phyloP scores from a whole-genome alignment of 164 flowering plant species.

The Liriodendron chinense region DNA sequence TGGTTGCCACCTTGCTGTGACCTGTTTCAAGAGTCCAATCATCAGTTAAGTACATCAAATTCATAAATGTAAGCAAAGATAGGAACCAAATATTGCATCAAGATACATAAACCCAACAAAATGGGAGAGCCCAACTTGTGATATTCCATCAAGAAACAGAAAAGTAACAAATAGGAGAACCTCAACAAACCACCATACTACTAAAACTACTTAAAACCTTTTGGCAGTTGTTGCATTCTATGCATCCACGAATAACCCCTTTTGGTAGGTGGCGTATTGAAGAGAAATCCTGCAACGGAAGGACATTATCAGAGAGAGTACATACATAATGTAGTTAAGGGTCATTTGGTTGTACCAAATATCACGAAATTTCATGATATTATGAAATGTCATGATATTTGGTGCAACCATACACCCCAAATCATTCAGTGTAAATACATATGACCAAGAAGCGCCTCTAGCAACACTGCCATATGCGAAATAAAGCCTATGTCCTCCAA shows the following conservation, averaged over 20 bases:
- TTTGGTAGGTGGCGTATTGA: constrained; percentile 52
- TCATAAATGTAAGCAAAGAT: neutral
- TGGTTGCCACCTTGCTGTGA: constrained; percentile 81
- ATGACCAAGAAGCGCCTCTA: too few species aligned
- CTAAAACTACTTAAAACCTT: constrained; percentile 46
- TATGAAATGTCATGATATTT: too few species aligned
- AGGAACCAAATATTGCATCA: neutral
- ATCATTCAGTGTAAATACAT: too few species aligned
- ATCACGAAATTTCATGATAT: too few species aligned
- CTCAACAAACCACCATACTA: neutral
- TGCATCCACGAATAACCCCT: constrained; percentile 88
- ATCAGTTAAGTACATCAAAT: constrained; percentile 10
- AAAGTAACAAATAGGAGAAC: neutral
- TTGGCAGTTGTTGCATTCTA: constrained; percentile 75
- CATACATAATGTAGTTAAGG: neutral
- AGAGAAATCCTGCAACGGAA: constrained; percentile 36
- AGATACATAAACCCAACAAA: constrained; percentile 1
- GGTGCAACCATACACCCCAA: too few species aligned
- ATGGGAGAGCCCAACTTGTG: neutral
- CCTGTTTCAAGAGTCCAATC: constrained; percentile 46
- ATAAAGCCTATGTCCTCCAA: too few species aligned
- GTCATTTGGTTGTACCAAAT: too few species aligned
- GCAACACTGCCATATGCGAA: too few species aligned
- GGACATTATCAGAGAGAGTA: constrained; percentile 1
- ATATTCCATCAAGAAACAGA: neutral